These are phyloP conservation scores for Russula sp. DNA, from an alignment of 768 basidiomycete species.

Conservation along the genomic window DNA sequence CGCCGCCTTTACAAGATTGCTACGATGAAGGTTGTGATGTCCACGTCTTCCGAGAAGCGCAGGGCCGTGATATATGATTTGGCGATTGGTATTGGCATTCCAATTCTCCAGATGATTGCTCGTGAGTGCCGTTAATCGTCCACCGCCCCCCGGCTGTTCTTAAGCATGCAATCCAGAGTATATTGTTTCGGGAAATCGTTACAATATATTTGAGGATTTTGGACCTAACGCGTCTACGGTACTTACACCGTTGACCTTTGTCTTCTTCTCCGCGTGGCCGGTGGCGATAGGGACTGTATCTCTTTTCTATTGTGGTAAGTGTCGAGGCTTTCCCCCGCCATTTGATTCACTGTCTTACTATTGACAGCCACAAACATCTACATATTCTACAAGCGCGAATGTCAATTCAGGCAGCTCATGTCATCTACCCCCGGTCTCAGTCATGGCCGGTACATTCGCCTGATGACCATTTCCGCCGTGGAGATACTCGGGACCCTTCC, in stretches of 20 bases:
- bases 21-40: slow-evolving; percentile 35
- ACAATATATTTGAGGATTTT: slow-evolving; percentile 38
- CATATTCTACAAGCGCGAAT: slow-evolving; percentile 32
- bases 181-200: not conserved
- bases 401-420: slow-evolving; percentile 32
- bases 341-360: not conserved
- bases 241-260: slow-evolving; percentile 34
- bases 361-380: slow-evolving; percentile 33
- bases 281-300: slow-evolving; percentile 32
- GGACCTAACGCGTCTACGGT: slow-evolving; percentile 45
- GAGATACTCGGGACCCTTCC: slow-evolving; percentile 9
- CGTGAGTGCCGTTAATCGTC: not conserved
- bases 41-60: slow-evolving; percentile 24
- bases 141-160: not conserved
- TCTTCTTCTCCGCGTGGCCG: slow-evolving; percentile 37
- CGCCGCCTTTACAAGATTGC: slow-evolving; percentile 50
- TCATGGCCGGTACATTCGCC: not conserved
- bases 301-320: slow-evolving; percentile 42
- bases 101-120: slow-evolving; percentile 7
- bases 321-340: not conserved
- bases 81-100: slow-evolving; percentile 34
- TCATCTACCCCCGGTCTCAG: slow-evolving; percentile 39
- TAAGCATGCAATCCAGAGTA: not conserved
- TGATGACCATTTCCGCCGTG: not conserved
- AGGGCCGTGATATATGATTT: slow-evolving; percentile 14